Evolutionary conservation across 1,284 basidiomycete genomes (phyloP).

Genomic region (Bothia castanella): DNA sequence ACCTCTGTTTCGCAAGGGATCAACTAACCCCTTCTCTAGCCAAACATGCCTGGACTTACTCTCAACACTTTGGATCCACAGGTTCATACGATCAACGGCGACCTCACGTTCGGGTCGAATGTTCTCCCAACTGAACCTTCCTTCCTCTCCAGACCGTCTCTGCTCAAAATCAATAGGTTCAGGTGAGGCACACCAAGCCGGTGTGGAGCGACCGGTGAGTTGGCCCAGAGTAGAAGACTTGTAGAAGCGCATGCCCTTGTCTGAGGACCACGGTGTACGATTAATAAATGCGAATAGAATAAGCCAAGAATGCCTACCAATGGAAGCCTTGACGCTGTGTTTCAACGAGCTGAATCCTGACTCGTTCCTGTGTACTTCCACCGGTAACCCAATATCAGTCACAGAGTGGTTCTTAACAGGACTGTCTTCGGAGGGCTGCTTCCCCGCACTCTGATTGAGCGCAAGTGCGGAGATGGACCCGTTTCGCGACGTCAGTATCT

Average conservation of each 20-base stretch:
- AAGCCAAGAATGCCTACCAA: constrained; percentile 46
- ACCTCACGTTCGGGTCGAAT: constrained; percentile 37
- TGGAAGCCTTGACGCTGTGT: constrained; percentile 65
- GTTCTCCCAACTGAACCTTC: constrained; percentile 34
- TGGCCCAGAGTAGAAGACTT: constrained; percentile 50
- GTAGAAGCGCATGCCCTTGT: constrained; percentile 45
- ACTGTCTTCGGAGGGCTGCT: constrained; percentile 6
- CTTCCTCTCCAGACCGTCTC: constrained; percentile 31
- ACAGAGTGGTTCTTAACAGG: constrained; percentile 10
- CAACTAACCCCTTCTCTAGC: background rate
- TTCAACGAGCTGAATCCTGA: constrained; percentile 41
- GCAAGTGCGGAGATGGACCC: constrained; percentile 22
- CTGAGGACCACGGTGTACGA: constrained; percentile 25
- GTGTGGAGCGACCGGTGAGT: constrained; percentile 41
- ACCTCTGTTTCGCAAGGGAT: constrained; percentile 48
- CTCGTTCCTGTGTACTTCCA: constrained; percentile 26
- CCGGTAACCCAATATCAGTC: constrained; percentile 26
- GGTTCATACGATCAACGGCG: constrained; percentile 61
- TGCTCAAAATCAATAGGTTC: constrained; percentile 35
- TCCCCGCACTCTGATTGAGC: constrained; percentile 9
- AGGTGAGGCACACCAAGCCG: constrained; percentile 35
- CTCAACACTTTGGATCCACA: constrained; percentile 76
- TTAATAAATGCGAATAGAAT: background rate
- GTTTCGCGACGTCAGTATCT: constrained; percentile 26
- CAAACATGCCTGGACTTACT: constrained; percentile 46